Conservation (phyloP, 75 land plant species). For the Ceratopteris richardii region DNA sequence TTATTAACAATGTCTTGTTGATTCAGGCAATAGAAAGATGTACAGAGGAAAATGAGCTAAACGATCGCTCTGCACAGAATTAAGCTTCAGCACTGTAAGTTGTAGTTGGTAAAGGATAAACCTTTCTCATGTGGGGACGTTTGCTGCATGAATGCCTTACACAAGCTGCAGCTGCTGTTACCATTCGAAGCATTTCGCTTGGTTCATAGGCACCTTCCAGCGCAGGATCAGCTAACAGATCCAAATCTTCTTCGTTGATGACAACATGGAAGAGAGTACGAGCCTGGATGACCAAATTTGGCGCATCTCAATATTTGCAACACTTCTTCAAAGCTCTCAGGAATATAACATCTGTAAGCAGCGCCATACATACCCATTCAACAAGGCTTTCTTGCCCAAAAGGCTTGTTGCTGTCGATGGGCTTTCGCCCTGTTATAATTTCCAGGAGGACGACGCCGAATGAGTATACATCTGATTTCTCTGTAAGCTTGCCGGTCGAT, state of each 20-base stretch:
- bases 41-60: no score
- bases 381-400: constrained; percentile 13
- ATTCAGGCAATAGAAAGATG: no score
- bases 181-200: constrained; percentile 47
- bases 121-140: constrained; percentile 64
- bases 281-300: constrained; percentile 28
- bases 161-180: constrained; percentile 51
- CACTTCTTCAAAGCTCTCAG: no score
- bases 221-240: constrained; percentile 37
- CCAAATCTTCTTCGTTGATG: constrained; percentile 30
- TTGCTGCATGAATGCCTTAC: constrained; percentile 51
- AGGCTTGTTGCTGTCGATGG: constrained; percentile 21
- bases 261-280: constrained; percentile 41
- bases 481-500: constrained; percentile 21
- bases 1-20: no score
- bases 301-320: no score
- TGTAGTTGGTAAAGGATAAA: not conserved
- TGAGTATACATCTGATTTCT: constrained; percentile 32
- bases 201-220: constrained; percentile 35
- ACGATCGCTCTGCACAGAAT: no score
- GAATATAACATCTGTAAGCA: no score
- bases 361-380: constrained; percentile 12
- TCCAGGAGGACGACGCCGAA: constrained; percentile 36
- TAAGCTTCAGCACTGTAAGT: no score
- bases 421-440: constrained; percentile 33